Percentiles rank a stretch among this genome's conserved stretches.
Conservation (phyloP, 2,329 filamentous ascomycete species). For the Penicillium sp. region DNA sequence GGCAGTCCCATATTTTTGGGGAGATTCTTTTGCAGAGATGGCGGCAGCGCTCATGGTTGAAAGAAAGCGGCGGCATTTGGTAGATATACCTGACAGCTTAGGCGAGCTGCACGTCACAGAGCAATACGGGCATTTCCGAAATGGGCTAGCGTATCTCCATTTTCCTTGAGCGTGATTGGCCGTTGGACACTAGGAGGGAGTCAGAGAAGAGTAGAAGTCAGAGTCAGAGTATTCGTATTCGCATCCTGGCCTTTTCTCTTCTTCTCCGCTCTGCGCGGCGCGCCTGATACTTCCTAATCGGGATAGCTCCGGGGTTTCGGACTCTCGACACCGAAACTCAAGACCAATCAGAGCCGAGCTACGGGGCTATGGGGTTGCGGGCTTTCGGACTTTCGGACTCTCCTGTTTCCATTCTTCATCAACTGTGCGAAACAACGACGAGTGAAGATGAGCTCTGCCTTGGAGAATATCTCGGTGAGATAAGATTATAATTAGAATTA, state of each 20-base stretch:
- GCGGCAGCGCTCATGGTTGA: no score
- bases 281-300: no score
- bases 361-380: no score
- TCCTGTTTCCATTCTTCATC: constrained; percentile 3
- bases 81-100: background rate
- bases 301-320: no score
- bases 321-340: no score
- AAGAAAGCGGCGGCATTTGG: no score
- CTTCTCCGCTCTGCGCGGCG: no score
- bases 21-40: no score
- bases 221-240: no score
- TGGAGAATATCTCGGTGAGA: background rate
- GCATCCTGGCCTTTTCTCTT: no score
- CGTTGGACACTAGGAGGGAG: no score
- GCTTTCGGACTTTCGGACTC: constrained; percentile 4
- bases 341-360: background rate
- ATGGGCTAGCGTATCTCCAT: background rate
- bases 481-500: background rate
- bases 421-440: background rate
- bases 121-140: background rate
- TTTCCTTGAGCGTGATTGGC: background rate
- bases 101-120: background rate
- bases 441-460: background rate
- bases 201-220: no score
- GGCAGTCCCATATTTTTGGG: background rate